Evolutionary conservation across 441 rosid genomes (phyloP), one percentile per base, ranked within the genome.

Genomic region (Mallotus japonicus): DNA sequence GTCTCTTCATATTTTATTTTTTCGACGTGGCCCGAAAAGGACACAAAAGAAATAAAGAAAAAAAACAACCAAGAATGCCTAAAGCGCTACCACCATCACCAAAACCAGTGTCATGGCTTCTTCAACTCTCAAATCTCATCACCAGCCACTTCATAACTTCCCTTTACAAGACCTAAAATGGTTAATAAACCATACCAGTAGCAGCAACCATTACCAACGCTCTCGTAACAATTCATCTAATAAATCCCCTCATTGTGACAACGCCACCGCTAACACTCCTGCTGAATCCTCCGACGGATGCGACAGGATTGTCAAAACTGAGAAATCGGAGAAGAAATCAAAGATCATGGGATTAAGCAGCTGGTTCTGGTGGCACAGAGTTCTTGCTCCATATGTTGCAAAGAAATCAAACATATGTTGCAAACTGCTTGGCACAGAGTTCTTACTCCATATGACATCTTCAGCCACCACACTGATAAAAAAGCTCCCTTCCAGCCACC

Each of bases 401-500:
- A 2, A n/a, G n/a, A n/a, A n/a, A n/a, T n/a, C 2, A 0, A 24
- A 24, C 28, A 24, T 2, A 24, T 24, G 28, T 24, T 24, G 28
- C 28, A 24, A 24, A 24, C 28, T 24, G 28, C 28, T 2, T 24
- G 2, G 28, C 0, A 24, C 28, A 24, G 2, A 24, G 28, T 24
- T 24, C 0, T 85, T 53, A 17, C 75, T 67, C 73, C 86, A 15
- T 93, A 88, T 49, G 85, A 86, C 73, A 71, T 89, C 68, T 91
- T 92, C 83, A 67, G 73, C 79, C 83, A 86, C 83, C 92, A 89
- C 65, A 79, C 82, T 14, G 92, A 86, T 72, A 88, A 79, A 75
- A 89, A 77, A 71, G 79, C 88, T 37, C 87, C 97, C 66, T 84
- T 86, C 62, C 95, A 79, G 81, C 98, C 98, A 70, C 96, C 98